phyloP scores from a whole-genome alignment of 805 yeast genomes.

The Clavispora phyllophila region DNA sequence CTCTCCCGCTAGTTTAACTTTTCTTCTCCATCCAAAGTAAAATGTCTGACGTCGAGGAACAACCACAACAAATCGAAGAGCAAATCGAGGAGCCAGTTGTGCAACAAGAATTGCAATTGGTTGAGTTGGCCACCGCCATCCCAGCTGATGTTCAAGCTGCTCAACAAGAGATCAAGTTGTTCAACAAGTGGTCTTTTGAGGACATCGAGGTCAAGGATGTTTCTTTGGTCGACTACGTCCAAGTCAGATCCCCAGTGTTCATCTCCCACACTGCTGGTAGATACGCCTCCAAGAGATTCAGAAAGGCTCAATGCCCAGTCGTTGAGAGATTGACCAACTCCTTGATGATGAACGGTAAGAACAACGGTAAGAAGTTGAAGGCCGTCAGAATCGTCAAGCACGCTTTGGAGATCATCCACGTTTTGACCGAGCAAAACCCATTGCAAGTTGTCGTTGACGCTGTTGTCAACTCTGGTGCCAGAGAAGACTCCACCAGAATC shows the following conservation, averaged over 20 bases:
- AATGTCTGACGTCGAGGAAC: conserved; percentile 86
- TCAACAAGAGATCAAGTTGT: conserved; percentile 92
- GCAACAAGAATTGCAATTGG: conserved; percentile 78
- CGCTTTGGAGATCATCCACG: conserved; percentile 96
- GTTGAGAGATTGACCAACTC: conserved; percentile 99
- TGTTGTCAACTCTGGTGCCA: conserved; percentile 99
- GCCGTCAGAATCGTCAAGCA: conserved; percentile 99
- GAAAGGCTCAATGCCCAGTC: conserved; percentile 99
- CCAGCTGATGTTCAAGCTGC: conserved; percentile 97
- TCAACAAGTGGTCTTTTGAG: conserved; percentile 99
- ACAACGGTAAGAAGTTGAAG: conserved; percentile 99
- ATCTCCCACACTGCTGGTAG: conserved; percentile 99
- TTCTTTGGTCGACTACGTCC: conserved; percentile 97
- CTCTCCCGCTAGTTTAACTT: conserved; percentile 3
- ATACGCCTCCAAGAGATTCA: conserved; percentile 98
- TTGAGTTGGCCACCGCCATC: conserved; percentile 89
- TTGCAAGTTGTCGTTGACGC: conserved; percentile 99
- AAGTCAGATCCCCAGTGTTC: conserved; percentile 95
- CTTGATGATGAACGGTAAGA: conserved; percentile 99
- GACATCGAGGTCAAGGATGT: conserved; percentile 97
- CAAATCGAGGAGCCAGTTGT: conserved; percentile 62
- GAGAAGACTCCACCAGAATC: conserved; percentile 99
- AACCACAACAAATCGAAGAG: conserved; percentile 30
- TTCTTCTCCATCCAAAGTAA: conserved; percentile 23
- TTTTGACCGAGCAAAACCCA: conserved; percentile 98